Conservation (phyloP, 1,284 basidiomycete species). For the Phlebopus sp. region DNA sequence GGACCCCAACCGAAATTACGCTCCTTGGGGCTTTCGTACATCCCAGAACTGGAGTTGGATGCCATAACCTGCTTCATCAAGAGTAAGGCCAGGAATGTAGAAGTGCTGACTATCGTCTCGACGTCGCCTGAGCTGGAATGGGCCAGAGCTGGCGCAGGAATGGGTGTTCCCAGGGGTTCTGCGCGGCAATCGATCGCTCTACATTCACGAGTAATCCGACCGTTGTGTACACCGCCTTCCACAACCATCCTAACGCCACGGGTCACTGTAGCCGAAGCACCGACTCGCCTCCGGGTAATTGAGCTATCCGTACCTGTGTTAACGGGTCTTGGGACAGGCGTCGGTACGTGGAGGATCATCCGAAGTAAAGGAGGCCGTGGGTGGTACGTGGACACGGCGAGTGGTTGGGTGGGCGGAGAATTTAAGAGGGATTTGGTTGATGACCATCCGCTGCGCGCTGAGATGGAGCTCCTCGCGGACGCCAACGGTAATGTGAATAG, state of each 20-base stretch:
- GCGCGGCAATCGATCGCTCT: slow-evolving; percentile 58
- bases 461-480: slow-evolving; percentile 71
- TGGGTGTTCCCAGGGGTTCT: slow-evolving; percentile 35
- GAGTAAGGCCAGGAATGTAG: slow-evolving; percentile 72
- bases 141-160: slow-evolving; percentile 35
- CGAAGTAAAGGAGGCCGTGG: slow-evolving; percentile 90
- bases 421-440: slow-evolving; percentile 61
- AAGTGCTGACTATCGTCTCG: slow-evolving; percentile 81
- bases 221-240: slow-evolving; percentile 78
- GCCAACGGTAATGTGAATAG: slow-evolving; percentile 88
- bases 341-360: slow-evolving; percentile 83
- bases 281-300: slow-evolving; percentile 83
- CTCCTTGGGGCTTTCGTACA: slow-evolving; percentile 86
- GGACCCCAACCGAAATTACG: slow-evolving; percentile 75
- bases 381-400: slow-evolving; percentile 92
- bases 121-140: slow-evolving; percentile 76
- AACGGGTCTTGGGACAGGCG: slow-evolving; percentile 69
- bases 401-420: slow-evolving; percentile 67
- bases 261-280: slow-evolving; percentile 41
- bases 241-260: slow-evolving; percentile 48
- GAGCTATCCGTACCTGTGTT: slow-evolving; percentile 82
- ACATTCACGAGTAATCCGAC: slow-evolving; percentile 72
- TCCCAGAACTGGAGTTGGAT: slow-evolving; percentile 68
- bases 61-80: slow-evolving; percentile 71
- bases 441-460: slow-evolving; percentile 64